Conservation (phyloP, 1,284 basidiomycete genomes). For the Moesziomyces parantarcticus region DNA sequence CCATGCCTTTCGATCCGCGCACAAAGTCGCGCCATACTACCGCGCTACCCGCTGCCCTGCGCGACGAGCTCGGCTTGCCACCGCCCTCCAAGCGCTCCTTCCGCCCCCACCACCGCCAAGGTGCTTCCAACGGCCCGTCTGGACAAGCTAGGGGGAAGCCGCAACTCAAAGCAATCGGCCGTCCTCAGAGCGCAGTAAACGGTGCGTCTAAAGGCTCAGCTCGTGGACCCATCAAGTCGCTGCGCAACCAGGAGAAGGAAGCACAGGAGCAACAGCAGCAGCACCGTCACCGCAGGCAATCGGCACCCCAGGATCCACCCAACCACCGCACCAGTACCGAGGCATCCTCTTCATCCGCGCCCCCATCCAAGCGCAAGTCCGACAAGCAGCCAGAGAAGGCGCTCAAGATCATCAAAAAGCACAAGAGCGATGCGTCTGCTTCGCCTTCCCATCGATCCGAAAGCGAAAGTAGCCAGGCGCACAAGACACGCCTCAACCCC, state of each 20-base stretch:
- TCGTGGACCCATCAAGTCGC: conserved; percentile 33
- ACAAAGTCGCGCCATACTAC: conserved; percentile 53
- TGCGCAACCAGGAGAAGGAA: conserved; percentile 47
- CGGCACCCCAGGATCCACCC: conserved; percentile 1
- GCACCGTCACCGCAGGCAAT: neutral
- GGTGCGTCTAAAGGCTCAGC: conserved; percentile 15
- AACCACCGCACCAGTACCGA: neutral
- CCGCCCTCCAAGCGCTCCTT: conserved; percentile 25
- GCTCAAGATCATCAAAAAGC: conserved; percentile 33
- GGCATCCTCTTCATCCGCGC: neutral
- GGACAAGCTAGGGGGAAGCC: conserved; percentile 8
- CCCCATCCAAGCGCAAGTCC: conserved; percentile 20
- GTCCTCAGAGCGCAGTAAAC: conserved; percentile 20
- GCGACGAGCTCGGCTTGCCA: conserved; percentile 62
- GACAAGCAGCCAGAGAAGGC: conserved; percentile 14
- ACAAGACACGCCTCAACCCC: conserved; percentile 30
- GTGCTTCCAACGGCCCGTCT: conserved; percentile 5
- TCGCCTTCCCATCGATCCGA: neutral
- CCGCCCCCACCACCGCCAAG: conserved; percentile 19
- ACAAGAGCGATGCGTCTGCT: conserved; percentile 16
- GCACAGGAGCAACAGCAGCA: conserved; percentile 18
- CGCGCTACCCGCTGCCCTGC: conserved; percentile 56
- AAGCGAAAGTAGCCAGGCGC: neutral
- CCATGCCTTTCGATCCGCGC: conserved; percentile 41
- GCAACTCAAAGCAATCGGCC: conserved; percentile 30